phyloP scores from a whole-genome alignment of 2,329 filamentous ascomycete genomes.

The Thielaviopsis populi region DNA sequence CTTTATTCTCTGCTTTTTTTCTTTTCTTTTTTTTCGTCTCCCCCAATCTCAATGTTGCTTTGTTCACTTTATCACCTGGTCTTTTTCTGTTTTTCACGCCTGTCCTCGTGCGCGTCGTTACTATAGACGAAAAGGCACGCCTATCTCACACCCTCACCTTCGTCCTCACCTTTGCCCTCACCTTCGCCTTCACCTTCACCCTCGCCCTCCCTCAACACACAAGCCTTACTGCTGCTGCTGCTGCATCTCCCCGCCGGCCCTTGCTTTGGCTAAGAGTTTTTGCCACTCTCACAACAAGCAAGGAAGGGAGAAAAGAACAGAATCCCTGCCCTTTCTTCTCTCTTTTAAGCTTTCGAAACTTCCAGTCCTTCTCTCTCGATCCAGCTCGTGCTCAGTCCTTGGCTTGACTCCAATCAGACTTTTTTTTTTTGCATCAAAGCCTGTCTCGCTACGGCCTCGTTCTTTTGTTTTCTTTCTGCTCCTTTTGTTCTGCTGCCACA shows the following conservation, averaged over 20 bases:
- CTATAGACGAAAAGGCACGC: neutral
- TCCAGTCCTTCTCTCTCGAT: neutral
- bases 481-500: neutral
- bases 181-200: no score
- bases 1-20: no score
- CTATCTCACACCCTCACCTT: neutral
- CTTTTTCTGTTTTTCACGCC: neutral
- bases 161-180: neutral
- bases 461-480: neutral
- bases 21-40: neutral
- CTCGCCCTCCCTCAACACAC: neutral
- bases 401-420: neutral
- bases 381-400: neutral
- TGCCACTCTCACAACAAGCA: neutral
- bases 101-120: neutral
- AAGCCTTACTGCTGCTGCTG: neutral
- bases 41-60: no score
- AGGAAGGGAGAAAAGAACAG: neutral
- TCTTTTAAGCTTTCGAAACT: conserved; percentile 4
- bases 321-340: conserved; percentile 4
- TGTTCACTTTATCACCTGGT: no score
- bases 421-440: neutral
- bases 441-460: neutral
- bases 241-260: neutral
- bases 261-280: neutral